Conservation (phyloP, 305 asterid species). For the Fraxinus ornus region DNA sequence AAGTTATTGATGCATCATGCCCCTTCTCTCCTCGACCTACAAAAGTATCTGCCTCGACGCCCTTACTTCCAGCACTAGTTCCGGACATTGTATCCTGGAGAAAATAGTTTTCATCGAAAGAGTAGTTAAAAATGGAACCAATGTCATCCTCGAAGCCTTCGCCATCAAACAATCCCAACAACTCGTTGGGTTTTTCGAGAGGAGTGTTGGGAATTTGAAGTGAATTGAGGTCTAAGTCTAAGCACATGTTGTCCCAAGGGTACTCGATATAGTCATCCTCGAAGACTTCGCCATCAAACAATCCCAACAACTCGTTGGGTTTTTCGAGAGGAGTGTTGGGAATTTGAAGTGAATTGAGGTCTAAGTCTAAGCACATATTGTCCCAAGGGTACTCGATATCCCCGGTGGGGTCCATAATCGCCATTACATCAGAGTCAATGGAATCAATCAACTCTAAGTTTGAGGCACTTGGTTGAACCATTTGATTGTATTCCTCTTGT, state of each 20-base stretch:
- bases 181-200: constrained; percentile 38
- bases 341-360: constrained; percentile 36
- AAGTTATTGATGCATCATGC: constrained; percentile 16
- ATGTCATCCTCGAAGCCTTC: constrained; percentile 61
- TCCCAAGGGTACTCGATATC: constrained; percentile 64
- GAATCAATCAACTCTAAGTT: constrained; percentile 26
- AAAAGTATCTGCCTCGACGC: constrained; percentile 13
- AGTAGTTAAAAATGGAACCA: constrained; percentile 51
- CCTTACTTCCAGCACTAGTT: constrained; percentile 23
- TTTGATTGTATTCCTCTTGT: constrained; percentile 24
- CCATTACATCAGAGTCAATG: constrained; percentile 20
- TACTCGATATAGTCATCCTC: constrained; percentile 55
- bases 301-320: constrained; percentile 44
- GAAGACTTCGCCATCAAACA: constrained; percentile 50
- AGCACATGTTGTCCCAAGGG: constrained; percentile 60
- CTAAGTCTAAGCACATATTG: constrained; percentile 44
- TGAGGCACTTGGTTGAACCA: constrained; percentile 17
- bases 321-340: constrained; percentile 46
- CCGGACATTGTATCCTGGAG: constrained; percentile 32
- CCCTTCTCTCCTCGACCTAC: constrained; percentile 26
- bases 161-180: constrained; percentile 48
- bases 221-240: constrained; percentile 41
- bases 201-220: constrained; percentile 46
- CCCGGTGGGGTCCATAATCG: constrained; percentile 34
- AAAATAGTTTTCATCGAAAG: constrained; percentile 31